Percentiles rank a stretch among this genome's conserved stretches.
Conservation (phyloP, 805 yeast species). For the Isabelozyma gotoi region DNA sequence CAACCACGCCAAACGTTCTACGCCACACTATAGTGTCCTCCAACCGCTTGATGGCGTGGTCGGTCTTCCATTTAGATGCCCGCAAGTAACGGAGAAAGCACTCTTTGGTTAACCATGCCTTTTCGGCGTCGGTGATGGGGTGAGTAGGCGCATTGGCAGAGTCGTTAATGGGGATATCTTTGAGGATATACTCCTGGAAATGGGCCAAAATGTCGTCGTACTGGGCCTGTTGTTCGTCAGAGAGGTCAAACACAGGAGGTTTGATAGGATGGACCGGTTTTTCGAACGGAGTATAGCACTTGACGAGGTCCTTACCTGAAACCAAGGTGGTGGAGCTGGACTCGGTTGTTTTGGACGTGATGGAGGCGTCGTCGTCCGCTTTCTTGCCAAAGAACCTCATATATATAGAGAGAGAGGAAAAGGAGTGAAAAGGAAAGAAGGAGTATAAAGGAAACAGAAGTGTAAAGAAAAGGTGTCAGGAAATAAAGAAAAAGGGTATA, state of each 20-base stretch:
- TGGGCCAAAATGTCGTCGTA: slow-evolving; percentile 28
- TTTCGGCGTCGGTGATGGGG: slow-evolving; percentile 30
- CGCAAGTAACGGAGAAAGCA: slow-evolving; percentile 51
- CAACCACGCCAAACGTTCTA: slow-evolving; percentile 49
- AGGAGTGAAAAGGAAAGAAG: neutral
- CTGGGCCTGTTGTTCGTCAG: slow-evolving; percentile 28
- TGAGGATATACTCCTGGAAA: slow-evolving; percentile 23
- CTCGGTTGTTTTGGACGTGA: slow-evolving; percentile 15
- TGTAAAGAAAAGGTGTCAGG: neutral
- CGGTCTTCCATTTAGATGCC: slow-evolving; percentile 51
- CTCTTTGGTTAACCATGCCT: slow-evolving; percentile 51
- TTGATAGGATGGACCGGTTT: slow-evolving; percentile 34
- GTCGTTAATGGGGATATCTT: slow-evolving; percentile 31
- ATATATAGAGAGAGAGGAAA: neutral
- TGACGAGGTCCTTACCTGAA: slow-evolving; percentile 21
- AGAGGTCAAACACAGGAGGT: slow-evolving; percentile 28
- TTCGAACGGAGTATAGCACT: slow-evolving; percentile 40
- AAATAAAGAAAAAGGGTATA: too few relatives aligned
- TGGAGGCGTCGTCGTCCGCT: slow-evolving; percentile 13
- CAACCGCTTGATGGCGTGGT: slow-evolving; percentile 43
- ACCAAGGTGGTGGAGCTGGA: slow-evolving; percentile 5
- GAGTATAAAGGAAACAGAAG: neutral
- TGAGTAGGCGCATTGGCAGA: slow-evolving; percentile 18
- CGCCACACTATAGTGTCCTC: slow-evolving; percentile 54
- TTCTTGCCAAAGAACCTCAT: neutral